phyloP scores from a whole-genome alignment of 2,329 filamentous ascomycete genomes.

The Ramichloridium luteum region DNA sequence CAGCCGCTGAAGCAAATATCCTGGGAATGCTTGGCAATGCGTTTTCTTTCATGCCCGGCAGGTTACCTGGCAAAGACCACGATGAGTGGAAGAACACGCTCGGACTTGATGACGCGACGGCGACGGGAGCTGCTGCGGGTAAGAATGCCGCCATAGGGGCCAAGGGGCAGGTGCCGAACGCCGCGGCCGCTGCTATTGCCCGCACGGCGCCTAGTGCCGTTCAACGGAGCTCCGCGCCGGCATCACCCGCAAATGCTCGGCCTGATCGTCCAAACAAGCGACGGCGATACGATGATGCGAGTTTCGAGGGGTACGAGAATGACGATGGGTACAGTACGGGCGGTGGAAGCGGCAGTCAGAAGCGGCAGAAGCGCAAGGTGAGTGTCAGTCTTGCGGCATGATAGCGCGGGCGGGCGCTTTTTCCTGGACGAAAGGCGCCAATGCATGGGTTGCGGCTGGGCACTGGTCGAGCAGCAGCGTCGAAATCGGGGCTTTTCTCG shows the following conservation, averaged over 20 bases:
- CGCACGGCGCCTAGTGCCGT: conserved; percentile 16
- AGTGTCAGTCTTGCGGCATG: too few relatives aligned
- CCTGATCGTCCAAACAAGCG: conserved; percentile 59
- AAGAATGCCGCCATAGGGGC: conserved; percentile 13
- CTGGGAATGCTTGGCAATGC: conserved; percentile 30
- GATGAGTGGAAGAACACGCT: conserved; percentile 32
- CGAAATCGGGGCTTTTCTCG: not conserved
- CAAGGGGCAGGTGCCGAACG: conserved; percentile 6
- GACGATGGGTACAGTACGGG: conserved; percentile 62
- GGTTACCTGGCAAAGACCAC: conserved; percentile 30
- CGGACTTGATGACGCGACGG: conserved; percentile 31
- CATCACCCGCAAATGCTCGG: conserved; percentile 34
- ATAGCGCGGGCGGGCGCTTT: too few relatives aligned
- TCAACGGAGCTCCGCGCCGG: conserved; percentile 22
- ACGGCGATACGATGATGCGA: conserved; percentile 61
- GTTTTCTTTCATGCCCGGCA: conserved; percentile 31
- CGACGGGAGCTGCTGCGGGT: conserved; percentile 10
- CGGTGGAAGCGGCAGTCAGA: conserved; percentile 30
- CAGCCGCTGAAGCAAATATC: conserved; percentile 18
- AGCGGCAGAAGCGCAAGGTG: conserved; percentile 22
- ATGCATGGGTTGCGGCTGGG: not conserved
- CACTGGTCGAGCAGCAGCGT: not conserved
- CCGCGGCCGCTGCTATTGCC: conserved; percentile 15
- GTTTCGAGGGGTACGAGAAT: conserved; percentile 63
- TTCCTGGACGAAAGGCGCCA: not conserved